Percentiles rank a stretch among this genome's conserved stretches.
Conservation (phyloP, 805 yeast species). For the Yamadazyma tumulicola region DNA sequence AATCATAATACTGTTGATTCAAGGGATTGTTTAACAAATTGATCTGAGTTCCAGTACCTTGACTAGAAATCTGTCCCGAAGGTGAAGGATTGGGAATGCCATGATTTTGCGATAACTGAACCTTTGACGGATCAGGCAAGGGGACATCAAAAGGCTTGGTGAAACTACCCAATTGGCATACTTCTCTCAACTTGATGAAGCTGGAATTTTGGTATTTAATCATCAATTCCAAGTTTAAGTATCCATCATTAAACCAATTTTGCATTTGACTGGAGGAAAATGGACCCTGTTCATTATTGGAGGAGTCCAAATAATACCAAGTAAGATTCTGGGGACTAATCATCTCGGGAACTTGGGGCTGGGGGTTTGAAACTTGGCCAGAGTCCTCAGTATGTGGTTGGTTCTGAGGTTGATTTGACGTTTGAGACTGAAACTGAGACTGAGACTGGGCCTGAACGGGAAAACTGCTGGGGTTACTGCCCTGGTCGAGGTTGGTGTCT, state of each 20-base stretch:
- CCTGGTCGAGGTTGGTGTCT: background rate
- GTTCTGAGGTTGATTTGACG: no score
- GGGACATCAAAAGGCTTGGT: slow-evolving; percentile 60
- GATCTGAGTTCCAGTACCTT: no score
- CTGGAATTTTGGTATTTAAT: slow-evolving; percentile 54
- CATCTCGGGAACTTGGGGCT: no score
- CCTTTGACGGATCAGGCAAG: slow-evolving; percentile 35
- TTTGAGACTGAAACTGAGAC: no score
- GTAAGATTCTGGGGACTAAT: slow-evolving; percentile 28
- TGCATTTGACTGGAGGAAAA: slow-evolving; percentile 74
- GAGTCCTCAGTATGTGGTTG: background rate
- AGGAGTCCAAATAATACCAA: slow-evolving; percentile 75
- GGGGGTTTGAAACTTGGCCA: background rate
- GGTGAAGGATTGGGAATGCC: background rate
- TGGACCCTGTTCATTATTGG: slow-evolving; percentile 77
- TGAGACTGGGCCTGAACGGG: background rate
- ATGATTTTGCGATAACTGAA: slow-evolving; percentile 3
- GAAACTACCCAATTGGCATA: slow-evolving; percentile 49
- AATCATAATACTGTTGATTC: slow-evolving; percentile 11
- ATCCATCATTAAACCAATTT: slow-evolving; percentile 64
- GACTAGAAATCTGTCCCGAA: background rate
- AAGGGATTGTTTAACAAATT: slow-evolving; percentile 6
- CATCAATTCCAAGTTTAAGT: slow-evolving; percentile 50
- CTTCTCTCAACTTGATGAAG: slow-evolving; percentile 50
- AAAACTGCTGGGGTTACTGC: background rate